Percentiles rank a stretch among this genome's conserved stretches.
Conservation (phyloP, 495 filamentous ascomycete species). For the Penicillium paradoxum region DNA sequence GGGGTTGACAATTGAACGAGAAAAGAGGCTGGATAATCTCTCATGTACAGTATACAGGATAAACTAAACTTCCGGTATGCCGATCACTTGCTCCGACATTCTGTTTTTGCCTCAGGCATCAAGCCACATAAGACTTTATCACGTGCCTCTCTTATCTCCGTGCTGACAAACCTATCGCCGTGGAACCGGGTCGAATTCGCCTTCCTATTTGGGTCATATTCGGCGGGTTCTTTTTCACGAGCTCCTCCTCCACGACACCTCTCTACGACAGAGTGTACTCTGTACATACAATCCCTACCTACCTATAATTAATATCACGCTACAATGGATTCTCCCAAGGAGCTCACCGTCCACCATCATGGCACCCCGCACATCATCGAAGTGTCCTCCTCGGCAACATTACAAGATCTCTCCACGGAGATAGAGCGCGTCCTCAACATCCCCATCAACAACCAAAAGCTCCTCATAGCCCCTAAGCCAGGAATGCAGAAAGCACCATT, state of each 20-base stretch:
- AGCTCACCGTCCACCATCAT: slow-evolving; percentile 55
- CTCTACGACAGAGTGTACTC: no score
- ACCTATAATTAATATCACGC: background rate
- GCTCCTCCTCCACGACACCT: no score
- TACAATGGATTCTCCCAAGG: slow-evolving; percentile 22
- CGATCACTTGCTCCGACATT: no score
- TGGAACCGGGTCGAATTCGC: slow-evolving; percentile 28
- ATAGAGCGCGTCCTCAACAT: slow-evolving; percentile 56
- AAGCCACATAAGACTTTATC: background rate
- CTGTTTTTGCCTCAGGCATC: slow-evolving; percentile 12
- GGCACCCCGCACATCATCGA: slow-evolving; percentile 68
- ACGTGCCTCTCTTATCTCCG: slow-evolving; percentile 26
- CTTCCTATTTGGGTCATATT: slow-evolving; percentile 25
- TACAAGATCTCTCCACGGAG: slow-evolving; percentile 57
- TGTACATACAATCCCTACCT: background rate
- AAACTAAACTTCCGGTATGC: no score
- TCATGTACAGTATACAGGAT: no score
- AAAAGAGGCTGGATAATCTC: no score
- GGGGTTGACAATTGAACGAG: no score
- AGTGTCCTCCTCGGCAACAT: slow-evolving; percentile 63
- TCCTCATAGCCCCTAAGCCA: slow-evolving; percentile 64
- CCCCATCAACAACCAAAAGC: slow-evolving; percentile 65
- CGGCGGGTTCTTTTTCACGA: background rate
- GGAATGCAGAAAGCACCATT: slow-evolving; percentile 65
- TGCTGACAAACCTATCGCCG: slow-evolving; percentile 36